A percentile compares a stretch with the other conserved stretches of the same genome.
Evolutionary conservation across 2,329 filamentous ascomycete species (phyloP).

Genomic region (Apiospora marii): DNA sequence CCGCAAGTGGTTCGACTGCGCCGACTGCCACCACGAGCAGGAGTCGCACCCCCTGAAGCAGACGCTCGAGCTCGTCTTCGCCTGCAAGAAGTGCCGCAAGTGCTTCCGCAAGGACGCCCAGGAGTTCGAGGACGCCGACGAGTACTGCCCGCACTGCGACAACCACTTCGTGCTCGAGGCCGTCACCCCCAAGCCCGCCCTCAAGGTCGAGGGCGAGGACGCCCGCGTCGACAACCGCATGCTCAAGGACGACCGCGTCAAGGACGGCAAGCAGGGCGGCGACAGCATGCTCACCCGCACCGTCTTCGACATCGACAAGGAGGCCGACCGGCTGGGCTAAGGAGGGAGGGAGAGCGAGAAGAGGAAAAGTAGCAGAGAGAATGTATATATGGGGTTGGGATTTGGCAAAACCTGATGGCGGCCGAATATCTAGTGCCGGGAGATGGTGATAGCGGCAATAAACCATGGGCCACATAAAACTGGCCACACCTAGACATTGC

Average conservation of each 20-base stretch:
- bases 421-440: neutral
- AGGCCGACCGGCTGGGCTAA: constrained; percentile 80
- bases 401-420: neutral
- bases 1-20: constrained; percentile 98
- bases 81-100: constrained; percentile 99
- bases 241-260: constrained; percentile 88
- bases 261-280: constrained; percentile 49
- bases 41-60: constrained; percentile 80
- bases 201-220: constrained; percentile 93
- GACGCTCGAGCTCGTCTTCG: constrained; percentile 88
- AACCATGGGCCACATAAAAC: constrained; percentile 1
- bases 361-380: neutral
- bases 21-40: constrained; percentile 87
- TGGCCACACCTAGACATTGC: neutral
- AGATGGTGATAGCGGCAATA: no score
- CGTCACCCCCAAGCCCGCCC: constrained; percentile 78
- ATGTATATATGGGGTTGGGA: neutral
- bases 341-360: neutral
- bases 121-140: constrained; percentile 95
- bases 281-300: constrained; percentile 57
- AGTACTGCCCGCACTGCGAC: constrained; percentile 98
- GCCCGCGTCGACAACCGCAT: constrained; percentile 85
- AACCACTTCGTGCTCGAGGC: constrained; percentile 98
- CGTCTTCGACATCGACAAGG: constrained; percentile 79
- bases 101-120: constrained; percentile 93